Evolutionary conservation across 2,329 filamentous ascomycete genomes (phyloP).

Genomic region (Alternaria sp.): DNA sequence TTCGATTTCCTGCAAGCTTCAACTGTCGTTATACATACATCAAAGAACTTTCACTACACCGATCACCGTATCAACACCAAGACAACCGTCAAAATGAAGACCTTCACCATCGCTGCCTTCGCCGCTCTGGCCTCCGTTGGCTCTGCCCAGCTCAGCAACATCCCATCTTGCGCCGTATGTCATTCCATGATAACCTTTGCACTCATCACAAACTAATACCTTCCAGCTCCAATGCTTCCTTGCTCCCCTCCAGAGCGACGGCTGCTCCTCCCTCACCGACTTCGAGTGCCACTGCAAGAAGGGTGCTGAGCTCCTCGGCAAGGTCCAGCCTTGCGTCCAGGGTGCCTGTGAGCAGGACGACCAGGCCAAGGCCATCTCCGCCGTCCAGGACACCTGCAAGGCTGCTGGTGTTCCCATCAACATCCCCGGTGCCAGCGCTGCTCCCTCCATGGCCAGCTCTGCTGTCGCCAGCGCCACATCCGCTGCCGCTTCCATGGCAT

Average conservation of each 20-base stretch:
- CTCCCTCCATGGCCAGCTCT: constrained; percentile 10
- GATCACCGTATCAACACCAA: constrained; percentile 11
- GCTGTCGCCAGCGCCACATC: constrained; percentile 8
- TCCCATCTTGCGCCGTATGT: constrained; percentile 57
- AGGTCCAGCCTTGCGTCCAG: constrained; percentile 56
- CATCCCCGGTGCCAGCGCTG: constrained; percentile 26
- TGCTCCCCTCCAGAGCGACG: constrained; percentile 49
- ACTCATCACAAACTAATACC: constrained; percentile 22
- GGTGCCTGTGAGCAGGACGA: constrained; percentile 49
- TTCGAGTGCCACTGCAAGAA: constrained; percentile 50
- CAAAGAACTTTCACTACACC: constrained; percentile 20
- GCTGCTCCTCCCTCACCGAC: constrained; percentile 55
- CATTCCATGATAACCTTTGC: not conserved
- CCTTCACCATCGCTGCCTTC: constrained; percentile 45
- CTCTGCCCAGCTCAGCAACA: constrained; percentile 53
- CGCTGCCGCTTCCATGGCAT: constrained; percentile 8
- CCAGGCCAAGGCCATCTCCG: constrained; percentile 40
- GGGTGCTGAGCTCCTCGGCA: constrained; percentile 47
- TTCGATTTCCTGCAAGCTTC: constrained; percentile 9
- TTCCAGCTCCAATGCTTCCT: constrained; percentile 57
- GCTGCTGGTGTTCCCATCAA: constrained; percentile 39
- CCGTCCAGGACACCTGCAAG: constrained; percentile 41
- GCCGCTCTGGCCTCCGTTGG: constrained; percentile 54
- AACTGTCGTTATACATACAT: constrained; percentile 19
- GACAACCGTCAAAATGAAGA: constrained; percentile 45